Conservation (phyloP, 306 rosid species). For the Quercus ilex region DNA sequence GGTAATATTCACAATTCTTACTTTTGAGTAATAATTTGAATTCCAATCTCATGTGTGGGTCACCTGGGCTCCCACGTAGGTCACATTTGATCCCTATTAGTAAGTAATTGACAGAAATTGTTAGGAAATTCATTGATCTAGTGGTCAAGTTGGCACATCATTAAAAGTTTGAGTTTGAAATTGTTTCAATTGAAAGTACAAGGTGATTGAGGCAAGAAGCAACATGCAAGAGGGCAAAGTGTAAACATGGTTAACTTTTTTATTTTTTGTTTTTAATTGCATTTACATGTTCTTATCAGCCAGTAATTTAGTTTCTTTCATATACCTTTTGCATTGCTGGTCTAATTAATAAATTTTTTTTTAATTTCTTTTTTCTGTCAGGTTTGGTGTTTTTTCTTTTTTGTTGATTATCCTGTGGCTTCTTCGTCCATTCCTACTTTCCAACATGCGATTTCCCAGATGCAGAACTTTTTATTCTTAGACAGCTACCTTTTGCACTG, state of each 20-base stretch:
- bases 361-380: constrained; percentile 23
- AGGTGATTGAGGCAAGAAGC: background rate
- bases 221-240: background rate
- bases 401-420: constrained; percentile 31
- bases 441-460: constrained; percentile 26
- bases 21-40: background rate
- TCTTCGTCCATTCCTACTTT: constrained; percentile 26
- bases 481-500: constrained; percentile 17
- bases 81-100: background rate
- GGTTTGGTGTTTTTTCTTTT: constrained; percentile 42
- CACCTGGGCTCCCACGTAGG: too few species aligned
- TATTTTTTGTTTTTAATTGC: background rate
- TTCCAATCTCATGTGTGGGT: too few species aligned
- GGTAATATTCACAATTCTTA: background rate
- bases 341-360: constrained; percentile 4
- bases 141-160: background rate
- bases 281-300: background rate
- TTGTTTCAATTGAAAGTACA: background rate
- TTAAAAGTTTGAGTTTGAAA: background rate
- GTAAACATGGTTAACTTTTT: background rate
- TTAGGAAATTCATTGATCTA: background rate
- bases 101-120: background rate
- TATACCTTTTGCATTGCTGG: background rate
- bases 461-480: constrained; percentile 26
- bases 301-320: background rate